Evolutionary conservation across 306 rosid genomes (phyloP), one percentile per base, ranked within the genome.

Genomic region (Prinsepia uniflora): DNA sequence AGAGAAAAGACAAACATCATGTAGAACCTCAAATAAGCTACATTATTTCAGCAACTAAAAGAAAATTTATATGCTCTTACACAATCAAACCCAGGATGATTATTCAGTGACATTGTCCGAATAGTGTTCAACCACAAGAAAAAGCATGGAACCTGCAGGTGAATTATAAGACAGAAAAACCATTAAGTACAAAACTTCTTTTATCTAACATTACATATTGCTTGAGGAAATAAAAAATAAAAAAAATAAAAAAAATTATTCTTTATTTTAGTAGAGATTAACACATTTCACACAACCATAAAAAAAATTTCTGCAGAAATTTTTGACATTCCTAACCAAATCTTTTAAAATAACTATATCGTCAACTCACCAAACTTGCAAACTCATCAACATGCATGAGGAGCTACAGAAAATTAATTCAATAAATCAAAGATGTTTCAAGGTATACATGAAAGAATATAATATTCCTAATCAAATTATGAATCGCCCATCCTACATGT

Each of bases 71-170:
- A 46, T 19, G 36, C 12, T 19, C 96, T 87, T 90, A 94, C 98
- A 18, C 81, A 81, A 80, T 87, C 82, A 72, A 93, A 94, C 66
- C 97, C 98, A 56, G 93, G 89, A 75, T 94, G 89, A 75, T 77
- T 83, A 76, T 83, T 76, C 80, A 90, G 72, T 46, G 98, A 90
- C 98, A 94, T 94, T 82, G 83, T 89, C 81, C 98, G 84, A 64
- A 94, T 79, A 72, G 84, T 84, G 76, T 67, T 48, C 92, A 94
- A 84, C 98, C 92, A 89, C 85, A 89, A 57, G 79, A 94, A 65
- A 79, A 94, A 94, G 83, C 97, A 90, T 10, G 98, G 98, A 74
- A 86, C 52, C 97, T 94, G 93, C 72, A 81, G 36, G 75, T 45
- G 74, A 61, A 74, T 82, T 46, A 18, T 52, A 74, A 59, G 65